Percentiles rank a stretch among this genome's conserved stretches.
Evolutionary conservation across 2,329 filamentous ascomycete species (phyloP).

Genomic region (Pseudogymnoascus sp.): DNA sequence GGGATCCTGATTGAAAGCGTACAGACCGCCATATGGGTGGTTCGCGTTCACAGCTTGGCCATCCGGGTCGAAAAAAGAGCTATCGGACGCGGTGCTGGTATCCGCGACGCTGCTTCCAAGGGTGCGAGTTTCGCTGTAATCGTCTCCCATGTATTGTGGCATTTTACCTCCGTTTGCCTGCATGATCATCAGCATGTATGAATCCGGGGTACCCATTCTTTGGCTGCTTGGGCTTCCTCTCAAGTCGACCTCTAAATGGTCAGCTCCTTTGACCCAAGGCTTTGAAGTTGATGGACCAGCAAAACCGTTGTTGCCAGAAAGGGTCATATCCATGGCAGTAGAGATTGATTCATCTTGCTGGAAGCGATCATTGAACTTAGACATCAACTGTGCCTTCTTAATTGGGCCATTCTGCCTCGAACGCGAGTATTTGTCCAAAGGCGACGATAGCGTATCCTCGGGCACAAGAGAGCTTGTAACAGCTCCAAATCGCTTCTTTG

Average conservation of each 20-base stretch:
- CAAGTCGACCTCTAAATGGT: neutral
- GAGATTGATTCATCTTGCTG: neutral
- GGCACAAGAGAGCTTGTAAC: neutral
- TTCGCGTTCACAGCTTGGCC: neutral
- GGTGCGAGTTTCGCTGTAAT: neutral
- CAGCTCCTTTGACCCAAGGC: neutral
- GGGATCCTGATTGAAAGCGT: neutral
- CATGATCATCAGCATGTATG: neutral
- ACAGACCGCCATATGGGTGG: neutral
- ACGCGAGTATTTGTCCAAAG: neutral
- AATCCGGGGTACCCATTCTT: neutral
- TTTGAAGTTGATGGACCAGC: neutral
- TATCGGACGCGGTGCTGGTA: neutral
- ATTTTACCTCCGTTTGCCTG: neutral
- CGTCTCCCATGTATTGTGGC: conserved; percentile 1
- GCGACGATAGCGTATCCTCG: neutral
- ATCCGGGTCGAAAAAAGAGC: neutral
- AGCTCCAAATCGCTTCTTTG: neutral
- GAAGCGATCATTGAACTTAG: neutral
- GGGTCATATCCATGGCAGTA: neutral
- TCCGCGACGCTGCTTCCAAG: neutral
- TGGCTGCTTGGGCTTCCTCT: neutral
- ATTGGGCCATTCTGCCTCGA: neutral
- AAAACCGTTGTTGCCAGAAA: neutral
- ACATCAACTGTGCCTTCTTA: neutral